Base-by-base conservation (phyloP, 345 rosid species). In the Euphorbia peplus region DNA sequence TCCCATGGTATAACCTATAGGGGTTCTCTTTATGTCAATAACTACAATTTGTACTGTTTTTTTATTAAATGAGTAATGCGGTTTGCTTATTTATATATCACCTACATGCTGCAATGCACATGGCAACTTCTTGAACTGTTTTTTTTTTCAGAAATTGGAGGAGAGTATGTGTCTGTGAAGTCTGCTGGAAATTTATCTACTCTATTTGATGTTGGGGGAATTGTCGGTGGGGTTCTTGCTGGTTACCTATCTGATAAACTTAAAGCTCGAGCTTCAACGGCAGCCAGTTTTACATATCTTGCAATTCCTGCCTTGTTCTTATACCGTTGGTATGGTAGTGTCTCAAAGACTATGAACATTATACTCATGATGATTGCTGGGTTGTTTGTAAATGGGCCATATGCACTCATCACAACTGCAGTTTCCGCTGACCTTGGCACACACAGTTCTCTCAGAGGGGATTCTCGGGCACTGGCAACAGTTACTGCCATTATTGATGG, bases 341-440 rank as follows among this genome's bases (percentile, higher is more conserved):
- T 86, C 47, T 93, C 98, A 32, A 72, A 63, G 71, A 71, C 79
- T 0, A 56, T 78, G 72, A 93, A 93, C 82, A 72, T 93, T 24
- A 0, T 81, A 26, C 95, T 93, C 66, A 93, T 93, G 98, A 88
- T 93, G 88, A 65, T 89, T 37, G 84, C 86, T 63, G 98, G 97
- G 66, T 84, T 93, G 55, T 91, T 93, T 24, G 76, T 93, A 63
- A 93, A 91, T 6, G 98, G 97, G 30, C 98, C 97, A 13, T 91
- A 93, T n/a, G 95, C 98, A 2, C 95, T 93, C 39, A 91, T 93
- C 80, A 93, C 98, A 5, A 93, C 98, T 28, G 96, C 98, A 15
- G 98, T 93, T 58, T 93, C 98, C 3, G 93, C 92, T 1, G 98
- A 93, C 77, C 96, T 93, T 14, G 98, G 98, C 13, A 93, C 98